Percentiles rank a stretch among this genome's conserved stretches.
Evolutionary conservation across 495 filamentous ascomycete species (phyloP).

Genomic region (Penicillium samsonianum): DNA sequence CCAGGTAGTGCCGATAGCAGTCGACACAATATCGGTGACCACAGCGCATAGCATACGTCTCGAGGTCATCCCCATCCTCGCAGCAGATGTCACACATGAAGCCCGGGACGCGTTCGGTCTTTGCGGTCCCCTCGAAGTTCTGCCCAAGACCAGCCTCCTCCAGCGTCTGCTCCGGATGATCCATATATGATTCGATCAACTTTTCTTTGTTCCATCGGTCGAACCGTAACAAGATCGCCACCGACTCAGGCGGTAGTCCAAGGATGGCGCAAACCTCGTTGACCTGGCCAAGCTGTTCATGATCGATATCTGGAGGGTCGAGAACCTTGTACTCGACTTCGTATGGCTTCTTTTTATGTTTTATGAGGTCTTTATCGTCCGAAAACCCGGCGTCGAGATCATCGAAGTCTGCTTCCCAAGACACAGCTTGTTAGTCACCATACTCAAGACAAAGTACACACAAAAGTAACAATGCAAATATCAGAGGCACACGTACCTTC

Average conservation of each 20-base stretch:
- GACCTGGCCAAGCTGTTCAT: conserved; percentile 79
- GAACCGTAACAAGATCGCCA: conserved; percentile 84
- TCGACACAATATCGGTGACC: conserved; percentile 92
- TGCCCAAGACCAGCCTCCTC: conserved; percentile 82
- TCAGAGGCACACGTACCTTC: conserved; percentile 62
- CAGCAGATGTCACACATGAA: conserved; percentile 97
- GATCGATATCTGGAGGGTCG: conserved; percentile 75
- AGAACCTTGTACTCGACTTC: conserved; percentile 84
- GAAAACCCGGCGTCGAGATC: conserved; percentile 76
- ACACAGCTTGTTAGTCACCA: conserved; percentile 8
- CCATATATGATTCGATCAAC: conserved; percentile 94
- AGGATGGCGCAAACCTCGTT: conserved; percentile 87
- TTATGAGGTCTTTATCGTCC: conserved; percentile 72
- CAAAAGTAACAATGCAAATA: background rate
- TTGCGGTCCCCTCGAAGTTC: conserved; percentile 60
- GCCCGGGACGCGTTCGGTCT: conserved; percentile 66
- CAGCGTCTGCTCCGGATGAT: conserved; percentile 70
- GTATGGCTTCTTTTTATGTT: conserved; percentile 70
- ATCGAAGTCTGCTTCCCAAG: conserved; percentile 58
- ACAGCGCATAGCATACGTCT: conserved; percentile 94
- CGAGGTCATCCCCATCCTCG: conserved; percentile 76
- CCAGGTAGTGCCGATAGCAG: conserved; percentile 89
- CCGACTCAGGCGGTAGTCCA: conserved; percentile 80
- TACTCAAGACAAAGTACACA: background rate
- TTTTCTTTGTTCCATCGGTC: conserved; percentile 95